phyloP scores from a whole-genome alignment of 257 asterid species.

The Asclepias syriaca region DNA sequence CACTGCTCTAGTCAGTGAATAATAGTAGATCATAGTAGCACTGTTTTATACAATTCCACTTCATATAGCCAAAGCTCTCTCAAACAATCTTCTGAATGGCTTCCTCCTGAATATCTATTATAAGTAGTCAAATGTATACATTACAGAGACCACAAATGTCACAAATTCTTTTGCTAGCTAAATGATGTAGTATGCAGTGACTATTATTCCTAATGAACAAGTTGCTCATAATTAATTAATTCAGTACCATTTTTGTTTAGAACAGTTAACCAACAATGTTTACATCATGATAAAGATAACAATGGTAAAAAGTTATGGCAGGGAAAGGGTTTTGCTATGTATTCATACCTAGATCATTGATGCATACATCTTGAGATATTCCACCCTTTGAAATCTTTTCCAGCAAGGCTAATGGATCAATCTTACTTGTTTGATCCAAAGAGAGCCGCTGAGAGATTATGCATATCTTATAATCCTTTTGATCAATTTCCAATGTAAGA shows the following conservation, averaged over 20 bases:
- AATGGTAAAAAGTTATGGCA: neutral
- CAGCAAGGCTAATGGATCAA: slow-evolving; percentile 75
- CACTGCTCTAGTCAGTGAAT: neutral
- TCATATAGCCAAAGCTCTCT: neutral
- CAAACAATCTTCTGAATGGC: neutral
- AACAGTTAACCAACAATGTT: neutral
- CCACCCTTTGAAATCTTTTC: slow-evolving; percentile 66
- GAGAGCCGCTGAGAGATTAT: slow-evolving; percentile 52
- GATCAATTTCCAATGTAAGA: slow-evolving; percentile 4
- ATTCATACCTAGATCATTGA: slow-evolving; percentile 76
- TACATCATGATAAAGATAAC: neutral
- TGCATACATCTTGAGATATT: slow-evolving; percentile 80
- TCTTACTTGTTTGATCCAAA: slow-evolving; percentile 57
- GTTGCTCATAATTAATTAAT: neutral
- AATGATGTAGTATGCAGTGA: neutral
- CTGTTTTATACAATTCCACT: neutral
- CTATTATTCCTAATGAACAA: neutral
- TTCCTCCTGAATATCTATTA: neutral
- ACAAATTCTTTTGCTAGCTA: neutral
- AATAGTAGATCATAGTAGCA: neutral
- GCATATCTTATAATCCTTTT: slow-evolving; percentile 2
- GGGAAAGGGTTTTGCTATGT: neutral
- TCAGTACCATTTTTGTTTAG: neutral
- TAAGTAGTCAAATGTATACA: neutral
- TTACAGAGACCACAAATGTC: no score